These are phyloP conservation scores for Canna indica DNA, from an alignment of 176 grass and related monocot species.

Conservation along the genomic window DNA sequence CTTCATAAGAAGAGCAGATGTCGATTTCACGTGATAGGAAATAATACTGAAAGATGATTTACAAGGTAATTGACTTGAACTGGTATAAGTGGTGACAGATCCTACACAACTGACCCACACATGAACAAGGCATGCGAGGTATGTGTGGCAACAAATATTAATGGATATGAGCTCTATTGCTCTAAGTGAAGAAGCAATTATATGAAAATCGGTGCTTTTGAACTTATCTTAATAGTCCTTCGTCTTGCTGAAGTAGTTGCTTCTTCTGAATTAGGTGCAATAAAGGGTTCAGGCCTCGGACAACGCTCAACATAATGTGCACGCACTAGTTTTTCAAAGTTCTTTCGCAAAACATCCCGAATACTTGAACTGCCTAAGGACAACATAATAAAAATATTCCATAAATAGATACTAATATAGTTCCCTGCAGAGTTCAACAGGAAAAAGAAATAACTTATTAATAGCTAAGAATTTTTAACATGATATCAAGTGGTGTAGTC, in stretches of 20 bases:
- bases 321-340: conserved; percentile 62
- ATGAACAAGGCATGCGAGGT: neutral
- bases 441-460: neutral
- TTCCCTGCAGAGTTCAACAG: neutral
- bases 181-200: neutral
- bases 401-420: neutral
- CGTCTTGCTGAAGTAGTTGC: conserved; percentile 37
- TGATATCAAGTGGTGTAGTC: conserved; percentile 10
- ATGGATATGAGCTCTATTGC: too few relatives aligned
- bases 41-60: neutral
- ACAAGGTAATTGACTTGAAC: neutral
- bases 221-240: conserved; percentile 62
- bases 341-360: conserved; percentile 38
- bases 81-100: neutral
- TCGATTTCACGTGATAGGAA: neutral
- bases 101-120: neutral
- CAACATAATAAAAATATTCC: conserved; percentile 4
- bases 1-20: neutral
- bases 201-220: neutral
- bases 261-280: conserved; percentile 45
- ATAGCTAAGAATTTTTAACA: neutral
- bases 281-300: conserved; percentile 58
- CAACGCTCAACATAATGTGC: conserved; percentile 74
- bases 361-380: conserved; percentile 7
- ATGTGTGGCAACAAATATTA: neutral